A percentile compares a stretch with the other conserved stretches of the same genome.
phyloP scores from a whole-genome alignment of 2,329 filamentous ascomycete genomes.

The Domatiomyces globalis region DNA sequence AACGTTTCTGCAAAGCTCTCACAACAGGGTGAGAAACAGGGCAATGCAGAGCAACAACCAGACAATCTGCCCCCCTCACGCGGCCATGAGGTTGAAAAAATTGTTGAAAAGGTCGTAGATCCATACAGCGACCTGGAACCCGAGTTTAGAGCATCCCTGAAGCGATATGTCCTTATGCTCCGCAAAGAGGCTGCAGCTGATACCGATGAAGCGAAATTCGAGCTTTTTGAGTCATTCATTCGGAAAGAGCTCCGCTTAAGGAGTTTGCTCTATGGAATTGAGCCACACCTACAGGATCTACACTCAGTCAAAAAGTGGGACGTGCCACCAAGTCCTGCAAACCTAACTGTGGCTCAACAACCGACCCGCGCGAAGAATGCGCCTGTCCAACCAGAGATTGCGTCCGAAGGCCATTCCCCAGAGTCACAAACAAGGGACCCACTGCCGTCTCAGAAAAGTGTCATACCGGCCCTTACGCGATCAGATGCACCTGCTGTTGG shows the following conservation, averaged over 20 bases:
- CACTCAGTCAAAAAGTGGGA: not conserved
- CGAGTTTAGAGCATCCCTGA: constrained; percentile 43
- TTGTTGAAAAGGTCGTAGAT: constrained; percentile 24
- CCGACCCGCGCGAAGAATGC: not conserved
- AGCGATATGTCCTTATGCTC: constrained; percentile 42
- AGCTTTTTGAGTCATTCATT: constrained; percentile 38
- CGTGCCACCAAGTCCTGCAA: not conserved
- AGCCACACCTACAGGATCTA: constrained; percentile 11
- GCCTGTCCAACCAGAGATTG: not conserved
- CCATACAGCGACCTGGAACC: constrained; percentile 41
- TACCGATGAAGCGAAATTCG: constrained; percentile 38
- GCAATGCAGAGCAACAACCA: not conserved
- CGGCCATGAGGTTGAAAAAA: not conserved
- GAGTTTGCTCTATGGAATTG: constrained; percentile 36
- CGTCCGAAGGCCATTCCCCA: not conserved
- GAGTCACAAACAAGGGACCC: not conserved
- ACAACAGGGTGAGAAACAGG: not conserved
- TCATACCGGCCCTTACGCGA: not conserved
- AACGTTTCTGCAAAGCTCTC: not conserved
- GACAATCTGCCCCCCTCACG: not conserved
- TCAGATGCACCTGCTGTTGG: not conserved
- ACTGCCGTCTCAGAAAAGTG: not conserved
- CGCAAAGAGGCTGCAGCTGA: constrained; percentile 35
- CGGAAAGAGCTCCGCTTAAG: constrained; percentile 34
- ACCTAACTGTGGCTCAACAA: not conserved